Conservation (phyloP, 768 basidiomycete genomes). For the Floccularia luteovirens region DNA sequence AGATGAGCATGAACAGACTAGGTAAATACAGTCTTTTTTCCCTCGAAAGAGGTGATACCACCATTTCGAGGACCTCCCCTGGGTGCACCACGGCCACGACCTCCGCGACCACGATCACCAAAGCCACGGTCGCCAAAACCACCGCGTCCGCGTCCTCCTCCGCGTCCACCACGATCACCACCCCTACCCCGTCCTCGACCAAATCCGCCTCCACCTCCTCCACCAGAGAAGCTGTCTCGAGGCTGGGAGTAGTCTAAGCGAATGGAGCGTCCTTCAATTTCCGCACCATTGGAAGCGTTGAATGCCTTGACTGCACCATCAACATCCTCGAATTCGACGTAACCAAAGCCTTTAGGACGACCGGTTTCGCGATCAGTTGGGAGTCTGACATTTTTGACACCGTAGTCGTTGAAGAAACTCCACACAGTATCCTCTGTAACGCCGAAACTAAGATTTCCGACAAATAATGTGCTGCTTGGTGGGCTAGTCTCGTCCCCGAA, state of each 20-base stretch:
- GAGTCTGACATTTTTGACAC: conserved; percentile 81
- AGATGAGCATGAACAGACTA: conserved; percentile 11
- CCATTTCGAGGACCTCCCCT: conserved; percentile 48
- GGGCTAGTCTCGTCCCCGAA: conserved; percentile 66
- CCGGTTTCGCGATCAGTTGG: conserved; percentile 92
- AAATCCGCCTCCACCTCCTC: conserved; percentile 35
- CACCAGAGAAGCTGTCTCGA: conserved; percentile 53
- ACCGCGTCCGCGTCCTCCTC: conserved; percentile 35
- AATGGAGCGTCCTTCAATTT: conserved; percentile 75
- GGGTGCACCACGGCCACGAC: conserved; percentile 37
- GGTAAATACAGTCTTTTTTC: conserved; percentile 67
- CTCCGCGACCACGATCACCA: conserved; percentile 29
- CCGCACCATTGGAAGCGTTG: conserved; percentile 56
- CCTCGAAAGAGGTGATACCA: conserved; percentile 55
- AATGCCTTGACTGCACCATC: conserved; percentile 78
- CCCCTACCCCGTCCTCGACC: conserved; percentile 31
- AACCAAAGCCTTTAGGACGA: conserved; percentile 90
- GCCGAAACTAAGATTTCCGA: conserved; percentile 83
- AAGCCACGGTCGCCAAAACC: conserved; percentile 30
- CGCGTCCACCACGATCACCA: conserved; percentile 33
- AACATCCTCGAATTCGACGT: conserved; percentile 86
- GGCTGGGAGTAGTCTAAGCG: conserved; percentile 87
- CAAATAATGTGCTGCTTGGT: conserved; percentile 76
- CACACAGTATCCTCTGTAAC: conserved; percentile 81
- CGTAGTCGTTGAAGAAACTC: conserved; percentile 86